phyloP scores from a whole-genome alignment of 164 flowering plant species.

The Tetrastigma voinierianum region DNA sequence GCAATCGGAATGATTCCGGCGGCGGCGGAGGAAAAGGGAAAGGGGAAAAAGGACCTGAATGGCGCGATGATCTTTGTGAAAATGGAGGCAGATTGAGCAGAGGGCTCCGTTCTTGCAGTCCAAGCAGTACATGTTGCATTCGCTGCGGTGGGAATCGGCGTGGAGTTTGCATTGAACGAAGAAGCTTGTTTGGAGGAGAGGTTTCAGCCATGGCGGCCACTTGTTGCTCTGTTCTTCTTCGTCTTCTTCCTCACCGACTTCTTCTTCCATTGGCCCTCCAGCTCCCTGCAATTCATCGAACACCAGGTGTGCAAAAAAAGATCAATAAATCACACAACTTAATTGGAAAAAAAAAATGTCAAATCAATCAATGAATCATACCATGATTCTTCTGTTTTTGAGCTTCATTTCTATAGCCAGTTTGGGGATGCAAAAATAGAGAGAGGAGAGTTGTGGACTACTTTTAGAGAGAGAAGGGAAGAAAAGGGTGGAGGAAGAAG shows the following conservation, averaged over 20 bases:
- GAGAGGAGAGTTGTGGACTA: not conserved
- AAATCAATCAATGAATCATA: not conserved
- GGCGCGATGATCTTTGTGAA: constrained; percentile 38
- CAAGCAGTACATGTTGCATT: constrained; percentile 62
- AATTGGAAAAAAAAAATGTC: not conserved
- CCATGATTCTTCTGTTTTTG: constrained; percentile 30
- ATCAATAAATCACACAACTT: too few species aligned
- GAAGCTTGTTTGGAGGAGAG: constrained; percentile 40
- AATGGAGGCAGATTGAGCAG: constrained; percentile 43
- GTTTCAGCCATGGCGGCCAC: constrained; percentile 53
- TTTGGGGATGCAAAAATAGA: constrained; percentile 5
- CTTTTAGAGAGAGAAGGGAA: too few species aligned
- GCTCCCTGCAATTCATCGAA: constrained; percentile 16
- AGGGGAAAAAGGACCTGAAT: constrained; percentile 37
- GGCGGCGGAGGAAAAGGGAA: too few species aligned
- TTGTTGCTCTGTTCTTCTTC: constrained; percentile 11
- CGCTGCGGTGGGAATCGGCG: constrained; percentile 43
- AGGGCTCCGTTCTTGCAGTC: constrained; percentile 50
- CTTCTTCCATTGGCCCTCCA: constrained; percentile 21
- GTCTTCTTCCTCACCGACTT: too few species aligned
- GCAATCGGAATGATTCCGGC: too few species aligned
- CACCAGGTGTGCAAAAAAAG: not conserved
- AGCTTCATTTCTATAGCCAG: constrained; percentile 17
- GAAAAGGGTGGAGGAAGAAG: too few species aligned
- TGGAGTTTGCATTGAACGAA: constrained; percentile 47